Base-by-base conservation (phyloP, 2,329 filamentous ascomycete genomes). In the Xylariaceae sp. region DNA sequence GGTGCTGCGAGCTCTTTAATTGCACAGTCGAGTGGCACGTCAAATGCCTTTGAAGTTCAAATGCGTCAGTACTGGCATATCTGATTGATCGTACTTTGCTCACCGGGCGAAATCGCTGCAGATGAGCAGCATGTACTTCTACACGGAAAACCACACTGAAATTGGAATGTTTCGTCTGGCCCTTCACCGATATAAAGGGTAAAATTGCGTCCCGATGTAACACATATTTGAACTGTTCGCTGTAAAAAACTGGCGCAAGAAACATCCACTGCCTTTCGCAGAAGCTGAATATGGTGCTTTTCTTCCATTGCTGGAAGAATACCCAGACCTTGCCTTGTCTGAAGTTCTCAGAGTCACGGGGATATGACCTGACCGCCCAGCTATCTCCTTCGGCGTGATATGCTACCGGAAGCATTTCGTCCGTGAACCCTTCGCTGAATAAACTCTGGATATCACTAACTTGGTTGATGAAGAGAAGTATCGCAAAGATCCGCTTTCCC, bases 181-280 rank as follows among this genome's bases (percentile, higher is more conserved):
- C 27, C 23, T 43, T 43, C 3, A 9, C 40, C 8, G 40, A 43
- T 15, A 43, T 27, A 11, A 43, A 43, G 9, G 40, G 40, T 18
- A 43, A 32, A 6, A 43, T 43, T 11, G 40, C 27, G 15, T 43
- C 27, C 27, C 40, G 40, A 30, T 43, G 40, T 27, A 43, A n/a
- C 8, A 43, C 3, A 13, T 43, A 30, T 13, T 43, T 43, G 18
- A 43, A 43, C 15, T 43, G 24, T 8, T 43, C 27, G 4, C 10
- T 30, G 16, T 11, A 18, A 21, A 43, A 43, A 10, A 43, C 18
- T 13, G 40, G 40, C 3, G 40, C 27, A 7, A 43, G 40, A 26
- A 43, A 43, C 40, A 43, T 43, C 40, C 40, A 43, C 26, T 43
- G 40, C n/a, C 40, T 15, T 26, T 43, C 40, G 9, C 40, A 43